Conservation (phyloP, 345 rosid genomes). For the Fremontodendron californicum region DNA sequence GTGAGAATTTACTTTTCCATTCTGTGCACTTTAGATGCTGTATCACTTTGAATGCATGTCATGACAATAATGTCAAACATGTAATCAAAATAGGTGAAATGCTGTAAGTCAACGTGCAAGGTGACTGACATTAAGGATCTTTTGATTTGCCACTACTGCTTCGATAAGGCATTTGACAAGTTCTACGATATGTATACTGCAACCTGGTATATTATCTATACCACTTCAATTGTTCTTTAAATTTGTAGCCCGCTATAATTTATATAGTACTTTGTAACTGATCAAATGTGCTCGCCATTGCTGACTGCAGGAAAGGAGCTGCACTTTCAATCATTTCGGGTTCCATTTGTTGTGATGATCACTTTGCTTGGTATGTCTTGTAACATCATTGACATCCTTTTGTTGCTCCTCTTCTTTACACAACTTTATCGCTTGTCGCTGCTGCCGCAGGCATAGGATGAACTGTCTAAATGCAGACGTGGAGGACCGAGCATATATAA, state of each 20-base stretch:
- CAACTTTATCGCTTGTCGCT: background rate
- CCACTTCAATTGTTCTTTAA: background rate
- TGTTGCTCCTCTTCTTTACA: background rate
- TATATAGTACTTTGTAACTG: background rate
- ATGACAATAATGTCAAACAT: background rate
- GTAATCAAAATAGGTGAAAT: conserved; percentile 49
- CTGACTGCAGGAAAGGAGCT: conserved; percentile 44
- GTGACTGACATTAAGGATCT: conserved; percentile 62
- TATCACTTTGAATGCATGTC: background rate
- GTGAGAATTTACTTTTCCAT: conserved; percentile 29
- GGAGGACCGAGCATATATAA: conserved; percentile 43
- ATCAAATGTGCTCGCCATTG: background rate
- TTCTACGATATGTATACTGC: conserved; percentile 67
- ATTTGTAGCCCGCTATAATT: background rate
- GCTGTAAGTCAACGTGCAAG: conserved; percentile 69
- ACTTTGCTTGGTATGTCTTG: conserved; percentile 51
- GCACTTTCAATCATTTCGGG: conserved; percentile 54
- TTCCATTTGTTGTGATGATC: conserved; percentile 72
- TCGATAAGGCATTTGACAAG: conserved; percentile 66
- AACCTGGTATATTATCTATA: conserved; percentile 45
- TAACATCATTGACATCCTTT: background rate
- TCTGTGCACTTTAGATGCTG: background rate
- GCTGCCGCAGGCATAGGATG: conserved; percentile 57
- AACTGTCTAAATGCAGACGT: conserved; percentile 50
- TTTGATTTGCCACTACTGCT: conserved; percentile 62